Base-by-base conservation (phyloP, 495 filamentous ascomycete genomes). In the Talaromyces proteolyticus region DNA sequence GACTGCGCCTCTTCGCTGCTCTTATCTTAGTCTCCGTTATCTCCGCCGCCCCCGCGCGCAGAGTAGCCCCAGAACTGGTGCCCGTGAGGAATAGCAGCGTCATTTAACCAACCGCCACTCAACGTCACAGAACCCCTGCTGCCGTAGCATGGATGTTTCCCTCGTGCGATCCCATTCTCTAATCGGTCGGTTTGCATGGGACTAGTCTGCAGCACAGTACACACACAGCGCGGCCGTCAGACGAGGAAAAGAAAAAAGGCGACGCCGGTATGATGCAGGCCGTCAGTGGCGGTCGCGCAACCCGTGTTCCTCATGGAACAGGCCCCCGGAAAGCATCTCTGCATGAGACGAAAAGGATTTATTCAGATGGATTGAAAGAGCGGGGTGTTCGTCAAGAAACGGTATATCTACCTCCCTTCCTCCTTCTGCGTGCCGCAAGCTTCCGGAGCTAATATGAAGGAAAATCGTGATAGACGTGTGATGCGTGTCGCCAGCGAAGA, bases 401-500 rank as follows among this genome's bases (percentile, higher is more conserved):
- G 29, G 29, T 34, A 34, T 34, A 14, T 14, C 29, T 34, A 6
- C 25, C 29, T 34, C 14, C 14, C 29, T 34, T 34, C 14, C 14
- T 34, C 4, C 14, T 34, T 34, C 29, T 34, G 4, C 29, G 2
- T 10, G 8, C 14, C 29, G 29, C 29, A 10, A 10, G 29, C 8
- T 34, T 34, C 29, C 8, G 29, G 8, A 8, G 29, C 29, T 34
- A 34, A 38, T 10, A 43, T n/a, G n/a, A n/a, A n/a, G n/a, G n/a
- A n/a, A n/a, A n/a, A n/a, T 12, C 22, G 11, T 14, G 19, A 17
- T 21, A 47, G 44, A 37, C 34, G n/a, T 47, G 44, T 16, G 44
- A 47, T 47, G 17, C 44, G 14, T 47, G 44, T 20, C 44, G 26
- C 26, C 44, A 47, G 18, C 34, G 44, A 29, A 47, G 26, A 23